A percentile compares a stretch with the other conserved stretches of the same genome.
Evolutionary conservation across 805 yeast genomes (phyloP).

Genomic region (Cyberlindnera maclurae): DNA sequence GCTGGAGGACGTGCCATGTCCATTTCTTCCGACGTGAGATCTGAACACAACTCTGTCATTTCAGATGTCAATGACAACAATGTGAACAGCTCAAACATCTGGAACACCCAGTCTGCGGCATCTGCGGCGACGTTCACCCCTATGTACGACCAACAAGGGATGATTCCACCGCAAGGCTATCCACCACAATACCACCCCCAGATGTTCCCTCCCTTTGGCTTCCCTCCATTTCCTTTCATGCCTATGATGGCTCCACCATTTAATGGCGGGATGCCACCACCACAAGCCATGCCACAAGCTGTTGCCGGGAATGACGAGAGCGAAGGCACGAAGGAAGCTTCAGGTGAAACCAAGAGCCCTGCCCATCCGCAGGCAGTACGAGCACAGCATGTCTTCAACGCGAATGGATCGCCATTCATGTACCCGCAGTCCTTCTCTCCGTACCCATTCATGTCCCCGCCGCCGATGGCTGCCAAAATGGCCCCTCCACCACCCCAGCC

Average conservation of each 20-base stretch:
- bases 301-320: slow-evolving; percentile 1
- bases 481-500: slow-evolving; percentile 7
- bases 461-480: slow-evolving; percentile 2
- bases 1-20: slow-evolving; percentile 17
- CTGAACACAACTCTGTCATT: slow-evolving; percentile 30
- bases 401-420: slow-evolving; percentile 13
- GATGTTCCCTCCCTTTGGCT: slow-evolving; percentile 29
- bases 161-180: slow-evolving; percentile 5
- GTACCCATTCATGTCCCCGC: slow-evolving; percentile 21
- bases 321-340: not conserved
- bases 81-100: slow-evolving; percentile 31
- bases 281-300: not conserved
- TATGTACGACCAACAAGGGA: slow-evolving; percentile 20
- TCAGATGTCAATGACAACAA: slow-evolving; percentile 23
- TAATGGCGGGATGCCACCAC: slow-evolving; percentile 5
- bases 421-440: slow-evolving; percentile 25
- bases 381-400: slow-evolving; percentile 12
- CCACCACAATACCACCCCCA: slow-evolving; percentile 13
- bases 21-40: slow-evolving; percentile 23
- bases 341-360: slow-evolving; percentile 1
- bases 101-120: slow-evolving; percentile 67
- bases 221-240: slow-evolving; percentile 31
- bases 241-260: slow-evolving; percentile 24
- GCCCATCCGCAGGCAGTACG: slow-evolving; percentile 17
- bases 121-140: slow-evolving; percentile 54